These are phyloP conservation scores for Catunica adiposa DNA, from an alignment of 2,329 filamentous ascomycete species.

Conservation along the genomic window DNA sequence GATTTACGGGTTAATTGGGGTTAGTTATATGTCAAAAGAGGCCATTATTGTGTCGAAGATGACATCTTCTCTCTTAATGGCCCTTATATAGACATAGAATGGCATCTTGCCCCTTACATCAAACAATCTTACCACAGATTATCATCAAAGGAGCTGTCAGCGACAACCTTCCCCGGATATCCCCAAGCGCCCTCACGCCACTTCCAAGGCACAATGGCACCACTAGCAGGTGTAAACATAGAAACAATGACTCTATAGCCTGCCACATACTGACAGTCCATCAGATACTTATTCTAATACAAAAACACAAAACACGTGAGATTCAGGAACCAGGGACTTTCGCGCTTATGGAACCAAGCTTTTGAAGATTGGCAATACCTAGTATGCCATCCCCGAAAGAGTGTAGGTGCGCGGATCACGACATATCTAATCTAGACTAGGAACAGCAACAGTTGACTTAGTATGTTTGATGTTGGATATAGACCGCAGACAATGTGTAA, in stretches of 20 bases:
- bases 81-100: not conserved
- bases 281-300: not conserved
- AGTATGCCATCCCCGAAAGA: too few relatives aligned
- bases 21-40: not conserved
- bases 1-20: not conserved
- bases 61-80: not conserved
- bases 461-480: too few relatives aligned
- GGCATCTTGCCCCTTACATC: not conserved
- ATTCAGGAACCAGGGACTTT: not conserved
- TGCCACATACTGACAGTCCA: not conserved
- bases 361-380: not conserved
- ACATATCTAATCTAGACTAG: too few relatives aligned
- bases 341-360: not conserved
- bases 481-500: too few relatives aligned
- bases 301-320: not conserved
- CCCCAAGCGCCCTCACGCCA: not conserved
- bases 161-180: not conserved
- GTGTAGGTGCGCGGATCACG: too few relatives aligned
- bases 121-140: not conserved
- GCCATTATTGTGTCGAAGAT: not conserved
- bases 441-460: too few relatives aligned
- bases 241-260: not conserved
- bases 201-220: not conserved
- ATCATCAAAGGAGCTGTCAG: not conserved
- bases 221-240: not conserved